A percentile compares a stretch with the other conserved stretches of the same genome.
phyloP scores from a whole-genome alignment of 768 basidiomycete genomes.

The Sporobolomyces roseus region DNA sequence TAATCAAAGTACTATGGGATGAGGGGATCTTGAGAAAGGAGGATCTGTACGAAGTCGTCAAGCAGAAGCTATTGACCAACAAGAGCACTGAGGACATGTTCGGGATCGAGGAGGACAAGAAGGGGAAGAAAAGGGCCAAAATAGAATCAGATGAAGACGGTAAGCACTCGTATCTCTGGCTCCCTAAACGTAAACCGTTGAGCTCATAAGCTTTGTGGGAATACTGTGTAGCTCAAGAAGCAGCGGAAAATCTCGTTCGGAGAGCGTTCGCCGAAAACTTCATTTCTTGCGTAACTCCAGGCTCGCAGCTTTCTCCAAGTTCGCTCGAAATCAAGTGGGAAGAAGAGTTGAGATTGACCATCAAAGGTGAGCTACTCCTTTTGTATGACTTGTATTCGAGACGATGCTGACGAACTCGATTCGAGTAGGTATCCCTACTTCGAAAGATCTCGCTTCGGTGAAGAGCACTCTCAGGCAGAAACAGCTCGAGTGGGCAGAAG shows the following conservation, averaged over 20 bases:
- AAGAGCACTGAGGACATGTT: not conserved
- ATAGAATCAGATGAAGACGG: conserved; percentile 5
- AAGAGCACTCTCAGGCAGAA: conserved; percentile 53
- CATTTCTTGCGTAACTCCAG: conserved; percentile 70
- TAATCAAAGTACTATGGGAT: conserved; percentile 18
- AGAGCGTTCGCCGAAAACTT: conserved; percentile 70
- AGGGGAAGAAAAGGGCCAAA: conserved; percentile 33
- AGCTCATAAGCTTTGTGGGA: not conserved
- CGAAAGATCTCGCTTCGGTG: conserved; percentile 70
- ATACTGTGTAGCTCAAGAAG: conserved; percentile 12
- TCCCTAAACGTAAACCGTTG: not conserved
- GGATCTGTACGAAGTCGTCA: conserved; percentile 23
- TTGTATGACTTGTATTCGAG: no score
- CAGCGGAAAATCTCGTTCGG: conserved; percentile 53
- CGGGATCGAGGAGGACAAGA: not conserved
- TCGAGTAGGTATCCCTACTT: conserved; percentile 64
- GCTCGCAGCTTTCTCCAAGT: conserved; percentile 72
- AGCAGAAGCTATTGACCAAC: not conserved
- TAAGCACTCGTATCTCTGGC: not conserved
- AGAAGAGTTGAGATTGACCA: conserved; percentile 52
- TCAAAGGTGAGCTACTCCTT: conserved; percentile 42
- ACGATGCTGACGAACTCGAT: no score
- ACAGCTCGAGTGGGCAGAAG: conserved; percentile 54
- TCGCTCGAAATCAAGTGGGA: conserved; percentile 79
- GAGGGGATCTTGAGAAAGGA: conserved; percentile 29